These are phyloP conservation scores for Herpotrichia juniperi DNA, from an alignment of 2,329 filamentous ascomycete species.

Conservation along the genomic window DNA sequence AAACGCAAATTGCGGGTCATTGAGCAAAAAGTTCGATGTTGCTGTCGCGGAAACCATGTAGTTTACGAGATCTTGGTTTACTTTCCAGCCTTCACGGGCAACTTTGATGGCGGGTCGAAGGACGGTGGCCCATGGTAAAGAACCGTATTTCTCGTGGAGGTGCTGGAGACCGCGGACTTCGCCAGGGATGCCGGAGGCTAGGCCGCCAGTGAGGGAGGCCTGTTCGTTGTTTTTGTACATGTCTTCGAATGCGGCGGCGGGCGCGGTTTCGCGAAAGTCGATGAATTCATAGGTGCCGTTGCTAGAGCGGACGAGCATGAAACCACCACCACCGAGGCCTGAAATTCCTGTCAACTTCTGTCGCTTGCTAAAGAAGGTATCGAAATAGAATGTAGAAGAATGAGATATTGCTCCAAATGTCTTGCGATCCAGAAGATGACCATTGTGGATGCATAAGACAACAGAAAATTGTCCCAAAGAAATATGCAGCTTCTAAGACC, in stretches of 20 bases:
- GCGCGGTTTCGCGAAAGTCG: constrained; percentile 89
- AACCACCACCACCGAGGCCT: constrained; percentile 89
- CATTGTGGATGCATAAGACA: too few relatives aligned
- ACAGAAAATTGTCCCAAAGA: too few relatives aligned
- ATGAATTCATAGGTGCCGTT: constrained; percentile 83
- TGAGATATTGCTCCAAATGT: too few relatives aligned
- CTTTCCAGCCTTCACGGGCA: constrained; percentile 63
- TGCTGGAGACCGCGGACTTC: constrained; percentile 81
- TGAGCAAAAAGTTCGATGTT: constrained; percentile 69
- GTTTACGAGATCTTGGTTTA: constrained; percentile 74
- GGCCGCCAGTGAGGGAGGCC: constrained; percentile 72
- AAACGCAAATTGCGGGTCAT: constrained; percentile 79
- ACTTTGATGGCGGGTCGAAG: constrained; percentile 75
- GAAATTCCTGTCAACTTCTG: too few relatives aligned
- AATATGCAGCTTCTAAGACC: too few relatives aligned
- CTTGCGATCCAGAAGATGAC: too few relatives aligned
- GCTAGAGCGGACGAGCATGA: constrained; percentile 77
- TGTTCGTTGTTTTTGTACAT: constrained; percentile 80
- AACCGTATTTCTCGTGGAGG: constrained; percentile 74
- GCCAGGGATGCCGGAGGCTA: constrained; percentile 72
- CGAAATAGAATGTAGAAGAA: too few relatives aligned
- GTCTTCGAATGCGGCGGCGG: constrained; percentile 77
- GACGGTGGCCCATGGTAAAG: constrained; percentile 62
- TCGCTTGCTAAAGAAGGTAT: too few relatives aligned
- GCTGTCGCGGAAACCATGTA: constrained; percentile 67